These are phyloP conservation scores for Solanum chaucha DNA, from an alignment of 257 asterid genomes.

Conservation along the genomic window DNA sequence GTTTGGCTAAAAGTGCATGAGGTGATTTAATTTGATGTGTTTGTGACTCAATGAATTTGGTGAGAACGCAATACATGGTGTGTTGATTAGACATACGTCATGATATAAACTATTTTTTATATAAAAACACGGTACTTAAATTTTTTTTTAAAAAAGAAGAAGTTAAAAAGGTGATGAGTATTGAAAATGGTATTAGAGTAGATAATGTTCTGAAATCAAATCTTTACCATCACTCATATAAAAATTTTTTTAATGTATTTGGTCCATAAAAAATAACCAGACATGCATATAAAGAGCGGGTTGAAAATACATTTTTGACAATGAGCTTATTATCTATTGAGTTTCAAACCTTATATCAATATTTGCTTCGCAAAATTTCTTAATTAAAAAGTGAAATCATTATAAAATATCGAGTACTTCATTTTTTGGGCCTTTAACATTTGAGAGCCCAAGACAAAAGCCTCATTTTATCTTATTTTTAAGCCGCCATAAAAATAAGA, in stretches of 20 bases:
- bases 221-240: no score
- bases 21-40: neutral
- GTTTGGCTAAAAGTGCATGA: neutral
- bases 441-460: no score
- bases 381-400: neutral
- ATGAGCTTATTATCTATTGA: neutral
- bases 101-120: neutral
- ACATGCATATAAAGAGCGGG: no score
- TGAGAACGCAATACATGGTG: neutral
- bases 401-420: neutral
- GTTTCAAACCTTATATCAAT: neutral
- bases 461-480: no score
- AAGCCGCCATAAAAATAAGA: no score
- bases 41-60: neutral
- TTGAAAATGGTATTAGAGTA: no score
- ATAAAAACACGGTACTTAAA: neutral
- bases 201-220: no score
- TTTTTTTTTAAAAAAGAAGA: no score
- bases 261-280: no score
- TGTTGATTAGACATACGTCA: neutral
- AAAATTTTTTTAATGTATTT: no score
- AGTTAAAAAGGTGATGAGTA: neutral
- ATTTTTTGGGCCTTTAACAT: neutral
- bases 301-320: no score
- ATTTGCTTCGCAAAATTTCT: neutral